Evolutionary conservation across 768 basidiomycete genomes (phyloP), one percentile per base, ranked within the genome.

Genomic region (Mycena sanguinolenta): DNA sequence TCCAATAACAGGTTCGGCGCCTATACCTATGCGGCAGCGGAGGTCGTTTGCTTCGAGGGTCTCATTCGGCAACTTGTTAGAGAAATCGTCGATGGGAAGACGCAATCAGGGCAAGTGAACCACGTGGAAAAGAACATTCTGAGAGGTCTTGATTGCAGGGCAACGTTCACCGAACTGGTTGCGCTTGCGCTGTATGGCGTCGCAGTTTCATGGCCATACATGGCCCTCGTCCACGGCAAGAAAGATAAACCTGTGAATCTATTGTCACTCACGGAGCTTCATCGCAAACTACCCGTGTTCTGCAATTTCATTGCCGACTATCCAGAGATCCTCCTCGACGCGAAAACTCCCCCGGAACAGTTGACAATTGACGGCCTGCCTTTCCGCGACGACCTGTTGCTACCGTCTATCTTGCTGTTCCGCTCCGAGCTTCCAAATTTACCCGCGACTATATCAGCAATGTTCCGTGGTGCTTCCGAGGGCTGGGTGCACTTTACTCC

Each of bases 201-300:
- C 0, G 66, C 72, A 4, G 65, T 79, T 14, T 77, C 77, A 8
- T 75, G 73, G 63, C 76, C 75, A 8, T 80, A 80, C 64, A 70
- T 79, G 50, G 58, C 49, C 4, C 49, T 32, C 17, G 70, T 76
- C 34, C 73, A 75, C 17, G 75, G 71, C 9, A 49, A 62, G n/a
- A 70, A 67, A 14, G 64, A 49, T 21, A 49, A 54, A 21, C 64
- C 67, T 9, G n/a, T 55, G 5, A 78, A 79, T 54, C 14, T 75
- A 5, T 61, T 77, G 4, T 64, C 61, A 1, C 42, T 65, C 0
- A 42, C 69, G 8, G 71, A 73, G 30, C 59, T 75, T 30, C 78
- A 79, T 52, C 57, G 70, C 3, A 28, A 69, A 27, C 61, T 78
- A n/a, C 69, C 60, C 4, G 58, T 21, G 14, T 75, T 76, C 55